Conservation (phyloP, 192 early-diverging fungal species). For the Umbelopsis sp. region DNA sequence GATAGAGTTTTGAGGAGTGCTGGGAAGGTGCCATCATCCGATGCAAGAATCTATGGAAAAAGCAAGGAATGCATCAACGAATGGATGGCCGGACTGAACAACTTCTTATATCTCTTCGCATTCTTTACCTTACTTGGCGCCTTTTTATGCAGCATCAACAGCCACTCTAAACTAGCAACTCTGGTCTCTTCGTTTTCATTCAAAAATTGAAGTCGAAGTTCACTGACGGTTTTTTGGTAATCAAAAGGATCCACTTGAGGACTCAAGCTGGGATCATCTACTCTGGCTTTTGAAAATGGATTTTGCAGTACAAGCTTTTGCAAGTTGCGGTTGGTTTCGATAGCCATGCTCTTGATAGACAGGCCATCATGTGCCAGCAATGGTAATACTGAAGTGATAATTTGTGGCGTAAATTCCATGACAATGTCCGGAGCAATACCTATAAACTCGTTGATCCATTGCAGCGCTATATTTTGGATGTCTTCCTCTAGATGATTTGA, state of each 20-base stretch:
- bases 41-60: slow-evolving; percentile 71
- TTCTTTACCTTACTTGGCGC: slow-evolving; percentile 72
- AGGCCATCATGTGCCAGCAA: slow-evolving; percentile 77
- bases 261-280: slow-evolving; percentile 9
- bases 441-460: slow-evolving; percentile 93
- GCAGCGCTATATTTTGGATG: slow-evolving; percentile 88
- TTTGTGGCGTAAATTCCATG: slow-evolving; percentile 76
- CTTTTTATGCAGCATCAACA: slow-evolving; percentile 95
- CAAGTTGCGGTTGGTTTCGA: slow-evolving; percentile 80
- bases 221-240: slow-evolving; percentile 77
- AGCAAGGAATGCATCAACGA: neutral
- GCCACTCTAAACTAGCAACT: slow-evolving; percentile 91
- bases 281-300: slow-evolving; percentile 28
- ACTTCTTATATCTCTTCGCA: no score
- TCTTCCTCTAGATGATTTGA: slow-evolving; percentile 62
- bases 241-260: slow-evolving; percentile 72
- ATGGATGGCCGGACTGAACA: slow-evolving; percentile 7
- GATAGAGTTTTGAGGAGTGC: slow-evolving; percentile 89
- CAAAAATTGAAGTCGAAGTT: slow-evolving; percentile 74
- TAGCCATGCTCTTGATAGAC: slow-evolving; percentile 71
- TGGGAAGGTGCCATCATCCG: slow-evolving; percentile 87
- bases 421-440: slow-evolving; percentile 80
- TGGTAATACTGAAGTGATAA: slow-evolving; percentile 86
- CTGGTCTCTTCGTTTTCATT: slow-evolving; percentile 94
- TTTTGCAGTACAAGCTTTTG: slow-evolving; percentile 77